Conservation (phyloP, 805 yeast genomes). For the Lipomyces kockii region DNA sequence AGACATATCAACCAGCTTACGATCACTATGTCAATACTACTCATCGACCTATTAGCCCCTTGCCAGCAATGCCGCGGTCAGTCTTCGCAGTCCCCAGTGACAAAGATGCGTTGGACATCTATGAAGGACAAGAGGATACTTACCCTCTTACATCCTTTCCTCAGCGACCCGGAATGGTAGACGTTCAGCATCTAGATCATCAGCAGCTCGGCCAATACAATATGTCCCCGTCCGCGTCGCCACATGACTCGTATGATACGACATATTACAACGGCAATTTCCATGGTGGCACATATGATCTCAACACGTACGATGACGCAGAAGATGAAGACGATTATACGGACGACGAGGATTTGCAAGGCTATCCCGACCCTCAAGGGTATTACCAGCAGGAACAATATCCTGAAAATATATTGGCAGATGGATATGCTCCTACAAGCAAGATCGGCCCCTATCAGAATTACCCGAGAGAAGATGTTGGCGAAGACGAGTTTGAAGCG, state of each 20-base stretch:
- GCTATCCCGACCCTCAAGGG: conserved; percentile 18
- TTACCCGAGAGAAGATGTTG: not conserved
- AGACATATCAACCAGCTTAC: conserved; percentile 5
- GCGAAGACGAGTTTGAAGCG: conserved; percentile 6
- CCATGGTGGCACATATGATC: conserved; percentile 43
- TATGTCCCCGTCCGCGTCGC: not conserved
- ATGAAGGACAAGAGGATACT: conserved; percentile 18
- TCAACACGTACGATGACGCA: conserved; percentile 41
- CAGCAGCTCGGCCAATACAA: not conserved
- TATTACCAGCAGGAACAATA: conserved; percentile 1
- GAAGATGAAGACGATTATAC: conserved; percentile 23
- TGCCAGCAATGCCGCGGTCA: conserved; percentile 17
- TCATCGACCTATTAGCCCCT: conserved; percentile 14
- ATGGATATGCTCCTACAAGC: conserved; percentile 15
- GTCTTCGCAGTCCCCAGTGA: conserved; percentile 9
- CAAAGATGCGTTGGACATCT: conserved; percentile 14
- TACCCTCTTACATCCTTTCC: conserved; percentile 20
- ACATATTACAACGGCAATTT: conserved; percentile 8
- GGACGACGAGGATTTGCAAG: conserved; percentile 38
- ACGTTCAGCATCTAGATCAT: not conserved
- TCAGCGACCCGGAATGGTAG: conserved; percentile 5
- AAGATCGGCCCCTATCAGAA: conserved; percentile 4
- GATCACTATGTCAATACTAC: not conserved
- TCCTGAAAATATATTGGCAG: conserved; percentile 3
- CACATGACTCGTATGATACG: not conserved